These are phyloP conservation scores for Suillus sp. DNA, from an alignment of 768 basidiomycete species.

Conservation along the genomic window DNA sequence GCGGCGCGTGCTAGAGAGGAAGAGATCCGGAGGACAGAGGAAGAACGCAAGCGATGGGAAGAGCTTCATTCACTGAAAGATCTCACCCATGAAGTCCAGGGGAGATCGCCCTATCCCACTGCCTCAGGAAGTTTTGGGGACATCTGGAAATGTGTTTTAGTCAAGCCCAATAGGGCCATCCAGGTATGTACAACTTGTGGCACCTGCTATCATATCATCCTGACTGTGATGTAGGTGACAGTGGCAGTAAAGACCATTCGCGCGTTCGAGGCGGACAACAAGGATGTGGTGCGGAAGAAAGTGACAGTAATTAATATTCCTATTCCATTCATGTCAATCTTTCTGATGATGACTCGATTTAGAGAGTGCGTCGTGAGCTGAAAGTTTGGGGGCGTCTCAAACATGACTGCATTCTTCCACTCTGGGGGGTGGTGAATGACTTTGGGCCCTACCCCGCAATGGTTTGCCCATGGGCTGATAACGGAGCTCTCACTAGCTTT, in stretches of 20 bases:
- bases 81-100: background rate
- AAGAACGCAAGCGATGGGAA: conserved; percentile 26
- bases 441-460: conserved; percentile 26
- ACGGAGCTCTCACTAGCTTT: conserved; percentile 20
- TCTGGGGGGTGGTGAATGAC: conserved; percentile 21
- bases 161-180: background rate
- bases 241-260: conserved; percentile 11
- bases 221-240: conserved; percentile 6
- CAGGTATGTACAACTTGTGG: background rate
- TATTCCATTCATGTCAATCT: background rate
- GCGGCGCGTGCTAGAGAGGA: conserved; percentile 28
- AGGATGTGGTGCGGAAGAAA: background rate
- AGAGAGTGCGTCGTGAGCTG: conserved; percentile 24
- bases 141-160: conserved; percentile 12
- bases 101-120: background rate
- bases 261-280: background rate
- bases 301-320: background rate
- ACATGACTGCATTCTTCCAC: conserved; percentile 25
- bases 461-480: conserved; percentile 25
- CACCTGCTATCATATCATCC: background rate
- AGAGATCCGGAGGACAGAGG: conserved; percentile 27
- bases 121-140: conserved; percentile 9
- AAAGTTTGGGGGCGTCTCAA: conserved; percentile 24
- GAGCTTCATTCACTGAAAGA: conserved; percentile 15
- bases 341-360: background rate